Conservation (phyloP, 345 rosid genomes). For the Euphorbia lathyris region DNA sequence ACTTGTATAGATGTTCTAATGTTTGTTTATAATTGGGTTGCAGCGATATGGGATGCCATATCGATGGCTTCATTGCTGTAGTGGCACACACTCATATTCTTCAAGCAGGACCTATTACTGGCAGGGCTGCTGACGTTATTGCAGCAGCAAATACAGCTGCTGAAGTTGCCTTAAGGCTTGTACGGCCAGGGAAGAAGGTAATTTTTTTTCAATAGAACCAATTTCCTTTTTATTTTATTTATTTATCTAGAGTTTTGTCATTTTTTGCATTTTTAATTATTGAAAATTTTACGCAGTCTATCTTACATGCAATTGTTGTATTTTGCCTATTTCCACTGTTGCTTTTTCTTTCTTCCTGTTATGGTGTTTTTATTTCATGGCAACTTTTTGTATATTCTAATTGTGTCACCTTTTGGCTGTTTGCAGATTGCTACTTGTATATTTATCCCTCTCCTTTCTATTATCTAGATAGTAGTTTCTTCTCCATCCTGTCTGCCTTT, state of each 20-base stretch:
- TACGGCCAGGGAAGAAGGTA: conserved; percentile 96
- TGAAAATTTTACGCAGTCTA: too few relatives aligned
- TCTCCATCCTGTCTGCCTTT: not conserved
- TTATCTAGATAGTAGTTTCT: too few relatives aligned
- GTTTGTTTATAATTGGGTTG: conserved; percentile 9
- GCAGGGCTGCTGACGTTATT: conserved; percentile 85
- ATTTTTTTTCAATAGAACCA: not conserved
- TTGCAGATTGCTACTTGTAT: too few relatives aligned
- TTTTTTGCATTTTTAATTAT: too few relatives aligned
- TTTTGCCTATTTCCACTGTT: not conserved
- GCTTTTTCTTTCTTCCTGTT: not conserved
- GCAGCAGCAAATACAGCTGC: conserved; percentile 94
- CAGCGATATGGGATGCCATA: conserved; percentile 97
- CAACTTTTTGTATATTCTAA: not conserved
- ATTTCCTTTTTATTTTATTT: too few relatives aligned
- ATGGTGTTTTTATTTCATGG: not conserved
- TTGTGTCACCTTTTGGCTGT: not conserved
- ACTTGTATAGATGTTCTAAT: not conserved
- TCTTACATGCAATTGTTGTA: not conserved
- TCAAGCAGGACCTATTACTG: conserved; percentile 64
- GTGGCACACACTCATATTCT: conserved; percentile 87
- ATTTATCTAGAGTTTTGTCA: not conserved
- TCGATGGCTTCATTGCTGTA: conserved; percentile 96
- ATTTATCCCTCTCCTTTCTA: not conserved
- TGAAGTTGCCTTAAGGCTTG: conserved; percentile 97